Conservation (phyloP, 75 land plant genomes). For the Selaginella tamariscina region DNA sequence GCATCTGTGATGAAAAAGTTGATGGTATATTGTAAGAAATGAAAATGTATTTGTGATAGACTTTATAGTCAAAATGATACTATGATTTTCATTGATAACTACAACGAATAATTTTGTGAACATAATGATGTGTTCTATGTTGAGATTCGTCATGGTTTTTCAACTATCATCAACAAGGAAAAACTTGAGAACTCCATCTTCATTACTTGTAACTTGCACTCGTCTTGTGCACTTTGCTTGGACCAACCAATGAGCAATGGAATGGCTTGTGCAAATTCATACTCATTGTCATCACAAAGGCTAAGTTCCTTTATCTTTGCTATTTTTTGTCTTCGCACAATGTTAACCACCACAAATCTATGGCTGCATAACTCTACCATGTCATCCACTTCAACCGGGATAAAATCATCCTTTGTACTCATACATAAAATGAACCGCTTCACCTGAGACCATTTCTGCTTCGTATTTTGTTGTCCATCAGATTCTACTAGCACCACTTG, state of each 20-base stretch:
- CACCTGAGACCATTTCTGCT: background rate
- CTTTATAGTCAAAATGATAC: too few species aligned
- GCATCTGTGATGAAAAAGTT: too few species aligned
- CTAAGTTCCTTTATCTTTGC: background rate
- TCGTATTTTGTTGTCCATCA: background rate
- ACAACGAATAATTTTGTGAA: too few species aligned
- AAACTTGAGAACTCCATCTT: background rate
- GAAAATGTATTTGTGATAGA: too few species aligned
- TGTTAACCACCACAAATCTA: background rate
- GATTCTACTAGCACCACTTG: background rate
- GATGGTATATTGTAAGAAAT: too few species aligned
- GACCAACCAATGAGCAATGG: background rate
- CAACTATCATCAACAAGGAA: background rate
- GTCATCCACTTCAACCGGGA: conserved; percentile 3
- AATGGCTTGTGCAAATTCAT: background rate
- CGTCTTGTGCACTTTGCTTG: background rate
- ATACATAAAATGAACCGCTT: background rate
- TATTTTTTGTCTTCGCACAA: background rate
- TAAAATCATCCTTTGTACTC: background rate
- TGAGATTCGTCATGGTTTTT: too few species aligned
- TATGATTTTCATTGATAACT: too few species aligned
- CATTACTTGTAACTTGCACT: background rate
- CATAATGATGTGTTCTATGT: too few species aligned
- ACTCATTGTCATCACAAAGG: background rate
- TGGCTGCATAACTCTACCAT: background rate